phyloP scores from a whole-genome alignment of 805 yeast species.

The Starmerella bombi region DNA sequence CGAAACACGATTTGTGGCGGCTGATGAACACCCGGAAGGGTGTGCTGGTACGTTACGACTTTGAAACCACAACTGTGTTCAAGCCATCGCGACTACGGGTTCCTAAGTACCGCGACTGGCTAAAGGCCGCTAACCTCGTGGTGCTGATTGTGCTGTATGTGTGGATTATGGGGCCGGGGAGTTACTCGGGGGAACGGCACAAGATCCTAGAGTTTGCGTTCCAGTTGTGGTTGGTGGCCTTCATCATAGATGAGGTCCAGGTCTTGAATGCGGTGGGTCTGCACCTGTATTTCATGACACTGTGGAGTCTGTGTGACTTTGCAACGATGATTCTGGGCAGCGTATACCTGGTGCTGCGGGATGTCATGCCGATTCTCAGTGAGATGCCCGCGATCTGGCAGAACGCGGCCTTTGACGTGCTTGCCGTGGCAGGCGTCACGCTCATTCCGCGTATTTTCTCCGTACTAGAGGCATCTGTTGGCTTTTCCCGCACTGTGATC shows the following conservation, averaged over 20 bases:
- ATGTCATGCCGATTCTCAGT: slow-evolving; percentile 11
- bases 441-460: slow-evolving; percentile 39
- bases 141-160: slow-evolving; percentile 26
- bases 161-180: slow-evolving; percentile 18
- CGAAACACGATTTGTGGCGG: slow-evolving; percentile 22
- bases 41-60: slow-evolving; percentile 26
- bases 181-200: neutral
- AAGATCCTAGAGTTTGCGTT: slow-evolving; percentile 29
- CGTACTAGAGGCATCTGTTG: slow-evolving; percentile 38
- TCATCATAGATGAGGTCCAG: slow-evolving; percentile 36
- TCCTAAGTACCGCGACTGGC: slow-evolving; percentile 28
- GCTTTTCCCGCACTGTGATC: slow-evolving; percentile 39
- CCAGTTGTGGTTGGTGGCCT: slow-evolving; percentile 36
- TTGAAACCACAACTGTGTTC: slow-evolving; percentile 27
- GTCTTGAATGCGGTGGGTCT: slow-evolving; percentile 36
- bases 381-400: slow-evolving; percentile 5
- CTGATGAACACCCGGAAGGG: slow-evolving; percentile 25
- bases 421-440: slow-evolving; percentile 34
- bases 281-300: slow-evolving; percentile 34
- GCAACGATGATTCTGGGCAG: slow-evolving; percentile 32
- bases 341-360: slow-evolving; percentile 22
- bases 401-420: slow-evolving; percentile 21
- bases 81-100: slow-evolving; percentile 31
- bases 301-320: slow-evolving; percentile 44
- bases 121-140: slow-evolving; percentile 25